phyloP scores from a whole-genome alignment of 805 yeast species.

The Tetrapisispora phaffii region DNA sequence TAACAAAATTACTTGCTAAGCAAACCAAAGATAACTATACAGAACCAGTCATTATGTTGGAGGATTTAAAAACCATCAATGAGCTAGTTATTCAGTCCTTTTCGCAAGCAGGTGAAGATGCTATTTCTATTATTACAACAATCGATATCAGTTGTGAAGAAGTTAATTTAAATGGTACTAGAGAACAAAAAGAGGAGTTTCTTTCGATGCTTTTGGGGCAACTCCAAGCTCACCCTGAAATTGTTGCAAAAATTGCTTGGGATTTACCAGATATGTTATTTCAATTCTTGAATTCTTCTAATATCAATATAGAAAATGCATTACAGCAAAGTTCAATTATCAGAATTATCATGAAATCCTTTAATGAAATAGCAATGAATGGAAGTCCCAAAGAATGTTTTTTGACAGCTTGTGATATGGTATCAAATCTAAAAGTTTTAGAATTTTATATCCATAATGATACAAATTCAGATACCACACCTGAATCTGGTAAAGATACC shows the following conservation, averaged over 20 bases:
- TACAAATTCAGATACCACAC: not conserved
- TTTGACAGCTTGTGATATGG: constrained; percentile 57
- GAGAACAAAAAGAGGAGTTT: constrained; percentile 41
- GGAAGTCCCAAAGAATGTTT: constrained; percentile 81
- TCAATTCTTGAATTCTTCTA: constrained; percentile 36
- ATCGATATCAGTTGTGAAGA: constrained; percentile 23
- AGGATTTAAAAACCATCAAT: constrained; percentile 9
- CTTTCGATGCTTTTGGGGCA: constrained; percentile 38
- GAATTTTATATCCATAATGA: constrained; percentile 7
- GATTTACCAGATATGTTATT: constrained; percentile 69
- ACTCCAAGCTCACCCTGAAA: constrained; percentile 36
- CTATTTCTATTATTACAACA: constrained; percentile 22
- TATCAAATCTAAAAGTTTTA: constrained; percentile 23
- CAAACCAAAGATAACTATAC: not conserved
- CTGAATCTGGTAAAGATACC: constrained; percentile 3
- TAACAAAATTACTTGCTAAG: too few species aligned
- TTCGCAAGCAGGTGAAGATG: constrained; percentile 18
- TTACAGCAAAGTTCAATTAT: constrained; percentile 27
- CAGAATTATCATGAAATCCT: constrained; percentile 35
- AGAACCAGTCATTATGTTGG: not conserved
- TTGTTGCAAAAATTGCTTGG: constrained; percentile 75
- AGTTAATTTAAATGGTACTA: constrained; percentile 12
- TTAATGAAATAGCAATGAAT: constrained; percentile 50
- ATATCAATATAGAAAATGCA: constrained; percentile 27
- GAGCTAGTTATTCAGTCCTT: constrained; percentile 18